Evolutionary conservation across 352 stramenopile species (phyloP).

Genomic region (Phytophthora kernoviae): DNA sequence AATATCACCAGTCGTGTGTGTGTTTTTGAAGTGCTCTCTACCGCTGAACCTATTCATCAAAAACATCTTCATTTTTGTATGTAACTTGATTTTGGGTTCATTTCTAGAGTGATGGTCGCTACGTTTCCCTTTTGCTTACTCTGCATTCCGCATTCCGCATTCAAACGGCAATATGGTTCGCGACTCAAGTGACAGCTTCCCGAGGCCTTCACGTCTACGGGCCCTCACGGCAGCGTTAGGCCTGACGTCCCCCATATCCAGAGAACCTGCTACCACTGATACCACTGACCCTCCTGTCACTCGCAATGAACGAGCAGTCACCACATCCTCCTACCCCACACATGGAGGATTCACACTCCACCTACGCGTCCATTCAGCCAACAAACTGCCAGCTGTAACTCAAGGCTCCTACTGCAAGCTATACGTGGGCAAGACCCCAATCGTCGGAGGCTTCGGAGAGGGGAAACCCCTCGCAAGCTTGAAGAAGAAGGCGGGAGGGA

Average conservation of each 20-base stretch:
- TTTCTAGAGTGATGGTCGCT: background rate
- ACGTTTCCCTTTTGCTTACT: background rate
- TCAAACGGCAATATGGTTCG: conserved; percentile 7
- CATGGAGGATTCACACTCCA: conserved; percentile 57
- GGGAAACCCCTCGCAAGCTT: conserved; percentile 19
- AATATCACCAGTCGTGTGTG: too few relatives aligned
- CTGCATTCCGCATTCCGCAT: conserved; percentile 10
- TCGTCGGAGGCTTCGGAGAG: conserved; percentile 45
- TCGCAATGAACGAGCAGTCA: conserved; percentile 4
- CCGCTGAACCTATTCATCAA: conserved; percentile 12
- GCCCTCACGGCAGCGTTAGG: conserved; percentile 28
- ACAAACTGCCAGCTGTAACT: conserved; percentile 45
- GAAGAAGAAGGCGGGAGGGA: conserved; percentile 8
- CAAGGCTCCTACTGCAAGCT: conserved; percentile 71
- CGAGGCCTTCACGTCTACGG: conserved; percentile 21
- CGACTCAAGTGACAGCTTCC: background rate
- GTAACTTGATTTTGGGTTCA: conserved; percentile 1
- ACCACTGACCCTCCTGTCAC: conserved; percentile 8
- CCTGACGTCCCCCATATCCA: conserved; percentile 8
- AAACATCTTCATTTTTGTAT: conserved; percentile 9
- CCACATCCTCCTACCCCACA: conserved; percentile 11
- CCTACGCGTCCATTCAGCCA: conserved; percentile 68
- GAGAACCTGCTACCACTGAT: conserved; percentile 1
- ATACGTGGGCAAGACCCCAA: conserved; percentile 61
- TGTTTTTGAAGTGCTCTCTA: conserved; percentile 9